phyloP scores from a whole-genome alignment of 2,329 filamentous ascomycete genomes.

The Penicillium sp. region DNA sequence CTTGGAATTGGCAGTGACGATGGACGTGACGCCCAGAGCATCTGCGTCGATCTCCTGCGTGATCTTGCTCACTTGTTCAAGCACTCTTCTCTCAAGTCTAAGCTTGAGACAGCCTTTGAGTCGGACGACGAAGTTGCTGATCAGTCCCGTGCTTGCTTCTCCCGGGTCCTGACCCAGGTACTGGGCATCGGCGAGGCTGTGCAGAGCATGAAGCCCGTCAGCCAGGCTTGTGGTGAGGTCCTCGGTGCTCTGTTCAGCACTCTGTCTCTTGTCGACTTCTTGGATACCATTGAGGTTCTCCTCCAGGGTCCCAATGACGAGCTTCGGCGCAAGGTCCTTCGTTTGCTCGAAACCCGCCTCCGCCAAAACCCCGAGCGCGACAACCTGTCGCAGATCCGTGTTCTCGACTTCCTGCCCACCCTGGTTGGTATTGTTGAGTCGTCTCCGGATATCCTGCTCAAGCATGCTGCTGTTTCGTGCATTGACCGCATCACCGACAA shows the following conservation, averaged over 20 bases:
- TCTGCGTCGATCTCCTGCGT: conserved; percentile 45
- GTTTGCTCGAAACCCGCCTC: conserved; percentile 76
- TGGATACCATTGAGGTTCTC: conserved; percentile 81
- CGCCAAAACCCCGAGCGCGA: conserved; percentile 71
- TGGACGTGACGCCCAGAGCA: conserved; percentile 49
- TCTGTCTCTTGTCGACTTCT: conserved; percentile 81
- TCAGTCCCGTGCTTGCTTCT: conserved; percentile 69
- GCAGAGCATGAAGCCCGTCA: conserved; percentile 38
- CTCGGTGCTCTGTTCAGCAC: conserved; percentile 80
- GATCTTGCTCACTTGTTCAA: conserved; percentile 43
- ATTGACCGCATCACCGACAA: conserved; percentile 92
- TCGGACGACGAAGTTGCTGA: conserved; percentile 54
- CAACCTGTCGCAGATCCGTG: conserved; percentile 63
- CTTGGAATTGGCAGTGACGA: conserved; percentile 59
- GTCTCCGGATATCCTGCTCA: conserved; percentile 70
- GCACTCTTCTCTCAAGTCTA: conserved; percentile 43
- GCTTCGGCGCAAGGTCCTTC: conserved; percentile 75
- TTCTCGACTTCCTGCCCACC: conserved; percentile 77
- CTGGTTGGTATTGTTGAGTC: conserved; percentile 74
- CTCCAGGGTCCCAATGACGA: conserved; percentile 73
- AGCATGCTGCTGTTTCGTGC: conserved; percentile 82
- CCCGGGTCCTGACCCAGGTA: conserved; percentile 65
- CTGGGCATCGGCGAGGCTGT: conserved; percentile 62
- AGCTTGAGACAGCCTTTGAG: conserved; percentile 40
- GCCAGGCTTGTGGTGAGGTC: conserved; percentile 60